A percentile compares a stretch with the other conserved stretches of the same genome.
phyloP scores from a whole-genome alignment of 257 asterid genomes.

The Solanum virginianum region DNA sequence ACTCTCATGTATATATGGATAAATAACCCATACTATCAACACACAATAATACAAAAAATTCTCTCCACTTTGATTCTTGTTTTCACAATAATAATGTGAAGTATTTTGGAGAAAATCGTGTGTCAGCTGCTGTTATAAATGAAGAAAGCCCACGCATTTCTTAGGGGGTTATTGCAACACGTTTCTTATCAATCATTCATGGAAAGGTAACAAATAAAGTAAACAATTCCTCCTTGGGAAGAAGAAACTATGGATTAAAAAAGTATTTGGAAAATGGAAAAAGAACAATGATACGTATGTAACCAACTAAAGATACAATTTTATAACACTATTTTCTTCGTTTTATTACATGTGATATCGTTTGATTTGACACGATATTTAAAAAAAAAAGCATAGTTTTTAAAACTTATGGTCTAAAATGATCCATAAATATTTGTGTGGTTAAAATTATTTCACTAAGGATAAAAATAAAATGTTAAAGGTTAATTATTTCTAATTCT shows the following conservation, averaged over 20 bases:
- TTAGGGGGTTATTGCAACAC: background rate
- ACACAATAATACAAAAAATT: no score
- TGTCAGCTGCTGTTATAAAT: background rate
- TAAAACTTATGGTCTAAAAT: no score
- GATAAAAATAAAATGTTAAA: no score
- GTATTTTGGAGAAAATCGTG: background rate
- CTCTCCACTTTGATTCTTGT: no score
- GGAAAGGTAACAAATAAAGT: background rate
- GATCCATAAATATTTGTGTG: no score
- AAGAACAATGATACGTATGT: background rate
- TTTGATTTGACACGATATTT: no score
- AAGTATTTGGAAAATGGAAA: background rate
- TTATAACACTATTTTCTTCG: background rate
- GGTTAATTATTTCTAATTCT: no score
- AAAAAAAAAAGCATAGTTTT: no score
- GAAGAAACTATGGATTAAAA: background rate
- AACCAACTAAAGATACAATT: background rate
- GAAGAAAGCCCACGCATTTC: background rate
- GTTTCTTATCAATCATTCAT: background rate
- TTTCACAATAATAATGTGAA: background rate
- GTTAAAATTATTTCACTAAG: no score
- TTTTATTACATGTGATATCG: no score
- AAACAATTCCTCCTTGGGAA: background rate
- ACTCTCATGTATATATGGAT: no score
- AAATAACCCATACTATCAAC: no score